phyloP scores from a whole-genome alignment of 352 stramenopile species.

The Globisporangium sylvaticum region DNA sequence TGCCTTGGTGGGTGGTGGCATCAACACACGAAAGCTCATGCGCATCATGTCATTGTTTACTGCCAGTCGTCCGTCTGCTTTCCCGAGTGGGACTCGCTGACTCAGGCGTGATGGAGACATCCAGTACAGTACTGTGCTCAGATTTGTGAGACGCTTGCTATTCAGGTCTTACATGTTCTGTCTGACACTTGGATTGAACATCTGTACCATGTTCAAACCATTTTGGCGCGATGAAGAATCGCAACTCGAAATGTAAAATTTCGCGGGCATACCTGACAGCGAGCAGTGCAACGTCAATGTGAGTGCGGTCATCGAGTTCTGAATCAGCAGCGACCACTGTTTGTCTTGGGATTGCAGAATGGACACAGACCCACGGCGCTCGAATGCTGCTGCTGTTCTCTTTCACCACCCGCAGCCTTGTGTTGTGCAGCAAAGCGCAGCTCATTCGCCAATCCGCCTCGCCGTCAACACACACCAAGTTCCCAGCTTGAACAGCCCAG shows the following conservation, averaged over 20 bases:
- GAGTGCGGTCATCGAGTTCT: neutral
- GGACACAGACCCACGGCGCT: neutral
- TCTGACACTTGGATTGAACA: neutral
- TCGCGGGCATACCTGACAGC: neutral
- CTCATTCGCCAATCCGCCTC: neutral
- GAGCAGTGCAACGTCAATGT: neutral
- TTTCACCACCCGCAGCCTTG: neutral
- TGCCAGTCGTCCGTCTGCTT: neutral
- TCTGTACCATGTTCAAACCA: neutral
- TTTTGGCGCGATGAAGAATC: neutral
- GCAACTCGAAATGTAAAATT: neutral
- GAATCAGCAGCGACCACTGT: neutral
- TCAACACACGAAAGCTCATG: neutral
- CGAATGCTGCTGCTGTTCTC: neutral
- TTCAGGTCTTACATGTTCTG: neutral
- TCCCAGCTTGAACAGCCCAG: neutral
- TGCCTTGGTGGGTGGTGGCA: neutral
- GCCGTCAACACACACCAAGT: neutral
- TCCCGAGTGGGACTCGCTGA: neutral
- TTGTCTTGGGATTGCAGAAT: neutral
- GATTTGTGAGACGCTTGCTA: neutral
- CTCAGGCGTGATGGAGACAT: neutral
- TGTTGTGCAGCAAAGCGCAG: neutral
- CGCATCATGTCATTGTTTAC: neutral
- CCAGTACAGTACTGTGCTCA: neutral